Conservation (phyloP, 352 stramenopile genomes). For the Phytophthora rubi region DNA sequence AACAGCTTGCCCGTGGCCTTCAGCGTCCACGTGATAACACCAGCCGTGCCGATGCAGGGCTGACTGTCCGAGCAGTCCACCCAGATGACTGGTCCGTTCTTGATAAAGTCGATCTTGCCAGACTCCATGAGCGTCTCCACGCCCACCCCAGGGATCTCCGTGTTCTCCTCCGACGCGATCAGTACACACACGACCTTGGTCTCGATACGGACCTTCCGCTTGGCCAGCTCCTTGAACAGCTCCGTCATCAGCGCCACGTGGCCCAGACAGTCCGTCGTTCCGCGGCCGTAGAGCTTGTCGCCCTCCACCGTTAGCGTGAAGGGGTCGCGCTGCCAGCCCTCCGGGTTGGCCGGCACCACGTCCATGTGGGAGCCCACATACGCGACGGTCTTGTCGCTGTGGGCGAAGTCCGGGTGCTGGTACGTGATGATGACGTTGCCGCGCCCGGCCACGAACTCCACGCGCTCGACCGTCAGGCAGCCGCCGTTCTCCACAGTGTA, state of each 20-base stretch:
- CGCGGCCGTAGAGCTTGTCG: slow-evolving; percentile 91
- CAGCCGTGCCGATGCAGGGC: slow-evolving; percentile 91
- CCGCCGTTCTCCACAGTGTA: slow-evolving; percentile 83
- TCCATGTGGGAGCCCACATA: slow-evolving; percentile 93
- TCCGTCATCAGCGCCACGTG: slow-evolving; percentile 92
- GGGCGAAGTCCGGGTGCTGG: slow-evolving; percentile 52
- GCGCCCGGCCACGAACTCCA: slow-evolving; percentile 81
- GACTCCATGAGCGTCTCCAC: slow-evolving; percentile 87
- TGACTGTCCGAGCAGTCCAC: slow-evolving; percentile 91
- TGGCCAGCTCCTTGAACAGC: slow-evolving; percentile 77
- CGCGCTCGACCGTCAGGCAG: slow-evolving; percentile 66
- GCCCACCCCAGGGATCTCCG: slow-evolving; percentile 77
- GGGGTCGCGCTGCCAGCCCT: slow-evolving; percentile 86
- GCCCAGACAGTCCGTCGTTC: slow-evolving; percentile 92
- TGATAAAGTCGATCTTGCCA: slow-evolving; percentile 91
- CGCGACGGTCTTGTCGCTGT: slow-evolving; percentile 72
- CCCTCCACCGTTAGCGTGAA: slow-evolving; percentile 89
- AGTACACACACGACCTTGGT: slow-evolving; percentile 87
- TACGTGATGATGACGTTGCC: slow-evolving; percentile 94
- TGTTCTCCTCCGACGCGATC: slow-evolving; percentile 89
- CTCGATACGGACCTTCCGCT: slow-evolving; percentile 63
- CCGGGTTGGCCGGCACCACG: slow-evolving; percentile 90
- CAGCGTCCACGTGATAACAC: slow-evolving; percentile 84
- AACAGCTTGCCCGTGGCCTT: slow-evolving; percentile 92
- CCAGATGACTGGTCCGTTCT: slow-evolving; percentile 92